These are phyloP conservation scores for Gloeophyllum trabeum DNA, from an alignment of 768 basidiomycete species.

Conservation along the genomic window DNA sequence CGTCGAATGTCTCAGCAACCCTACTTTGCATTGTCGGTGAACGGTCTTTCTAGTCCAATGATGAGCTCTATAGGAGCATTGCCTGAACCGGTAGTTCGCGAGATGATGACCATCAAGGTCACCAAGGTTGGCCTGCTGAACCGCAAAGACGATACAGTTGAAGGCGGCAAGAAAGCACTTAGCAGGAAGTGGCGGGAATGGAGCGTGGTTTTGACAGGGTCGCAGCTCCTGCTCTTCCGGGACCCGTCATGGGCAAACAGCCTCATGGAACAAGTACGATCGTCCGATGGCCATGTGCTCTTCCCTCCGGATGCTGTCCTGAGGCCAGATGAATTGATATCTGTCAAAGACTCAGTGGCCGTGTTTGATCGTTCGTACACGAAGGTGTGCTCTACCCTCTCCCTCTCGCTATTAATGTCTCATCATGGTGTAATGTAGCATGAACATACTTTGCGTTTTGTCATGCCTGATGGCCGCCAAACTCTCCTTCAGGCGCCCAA, in stretches of 20 bases:
- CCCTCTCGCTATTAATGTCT: not conserved
- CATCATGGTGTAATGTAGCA: conserved; percentile 28
- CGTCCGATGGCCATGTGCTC: conserved; percentile 19
- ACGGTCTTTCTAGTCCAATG: conserved; percentile 19
- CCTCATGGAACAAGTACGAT: conserved; percentile 31
- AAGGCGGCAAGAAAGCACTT: conserved; percentile 64
- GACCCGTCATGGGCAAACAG: conserved; percentile 46
- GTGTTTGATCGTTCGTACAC: conserved; percentile 68
- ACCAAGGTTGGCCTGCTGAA: conserved; percentile 74
- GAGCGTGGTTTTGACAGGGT: conserved; percentile 78
- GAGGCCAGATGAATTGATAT: conserved; percentile 79
- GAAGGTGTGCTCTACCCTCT: conserved; percentile 40
- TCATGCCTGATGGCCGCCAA: conserved; percentile 68
- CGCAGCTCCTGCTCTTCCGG: conserved; percentile 86
- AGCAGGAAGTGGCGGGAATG: conserved; percentile 85
- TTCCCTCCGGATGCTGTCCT: conserved; percentile 32
- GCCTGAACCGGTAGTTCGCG: conserved; percentile 15
- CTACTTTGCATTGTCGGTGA: conserved; percentile 29
- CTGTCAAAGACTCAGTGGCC: conserved; percentile 69
- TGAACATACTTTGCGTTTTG: conserved; percentile 64
- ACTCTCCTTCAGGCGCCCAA: conserved; percentile 66
- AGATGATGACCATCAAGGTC: conserved; percentile 46
- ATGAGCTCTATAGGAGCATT: conserved; percentile 15
- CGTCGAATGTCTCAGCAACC: conserved; percentile 23
- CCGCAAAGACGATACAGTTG: conserved; percentile 70